phyloP scores from a whole-genome alignment of 352 stramenopile species.

The Pythium myriotylum region DNA sequence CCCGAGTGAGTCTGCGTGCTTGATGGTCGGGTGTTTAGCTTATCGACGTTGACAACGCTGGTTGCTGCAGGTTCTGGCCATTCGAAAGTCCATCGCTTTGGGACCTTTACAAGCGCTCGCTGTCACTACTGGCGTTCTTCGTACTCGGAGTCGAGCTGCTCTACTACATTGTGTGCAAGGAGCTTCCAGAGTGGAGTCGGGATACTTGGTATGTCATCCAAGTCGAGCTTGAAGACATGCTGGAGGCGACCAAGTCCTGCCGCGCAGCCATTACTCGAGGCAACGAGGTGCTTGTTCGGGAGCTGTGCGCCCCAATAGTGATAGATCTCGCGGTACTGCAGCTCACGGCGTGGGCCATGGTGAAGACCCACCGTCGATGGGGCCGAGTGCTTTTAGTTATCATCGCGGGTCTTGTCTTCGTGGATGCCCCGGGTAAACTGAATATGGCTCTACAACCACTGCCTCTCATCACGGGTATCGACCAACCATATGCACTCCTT shows the following conservation, averaged over 20 bases:
- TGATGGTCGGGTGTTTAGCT: constrained; percentile 1
- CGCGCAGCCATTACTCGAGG: constrained; percentile 44
- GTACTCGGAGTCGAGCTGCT: constrained; percentile 46
- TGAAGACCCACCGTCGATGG: constrained; percentile 63
- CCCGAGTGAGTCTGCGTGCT: constrained; percentile 41
- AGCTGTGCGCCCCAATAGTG: constrained; percentile 57
- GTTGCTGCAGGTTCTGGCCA: constrained; percentile 59
- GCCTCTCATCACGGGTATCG: constrained; percentile 56
- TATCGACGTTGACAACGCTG: not conserved
- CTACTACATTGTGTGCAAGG: constrained; percentile 67
- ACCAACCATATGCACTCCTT: constrained; percentile 70
- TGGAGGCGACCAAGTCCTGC: constrained; percentile 40
- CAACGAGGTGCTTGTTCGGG: constrained; percentile 47
- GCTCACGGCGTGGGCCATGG: constrained; percentile 43
- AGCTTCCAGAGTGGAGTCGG: constrained; percentile 49
- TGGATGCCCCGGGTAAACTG: constrained; percentile 49
- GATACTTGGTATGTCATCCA: constrained; percentile 45
- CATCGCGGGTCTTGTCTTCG: constrained; percentile 46
- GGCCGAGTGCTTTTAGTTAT: constrained; percentile 47
- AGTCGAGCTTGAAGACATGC: constrained; percentile 40
- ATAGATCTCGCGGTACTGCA: constrained; percentile 52
- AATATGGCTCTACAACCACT: constrained; percentile 59
- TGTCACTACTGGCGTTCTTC: constrained; percentile 51
- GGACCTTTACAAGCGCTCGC: constrained; percentile 45
- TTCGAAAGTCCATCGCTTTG: constrained; percentile 60